Evolutionary conservation across 2,329 filamentous ascomycete genomes (phyloP), one percentile per base, ranked within the genome.

Genomic region (Ascosphaera acerosa): DNA sequence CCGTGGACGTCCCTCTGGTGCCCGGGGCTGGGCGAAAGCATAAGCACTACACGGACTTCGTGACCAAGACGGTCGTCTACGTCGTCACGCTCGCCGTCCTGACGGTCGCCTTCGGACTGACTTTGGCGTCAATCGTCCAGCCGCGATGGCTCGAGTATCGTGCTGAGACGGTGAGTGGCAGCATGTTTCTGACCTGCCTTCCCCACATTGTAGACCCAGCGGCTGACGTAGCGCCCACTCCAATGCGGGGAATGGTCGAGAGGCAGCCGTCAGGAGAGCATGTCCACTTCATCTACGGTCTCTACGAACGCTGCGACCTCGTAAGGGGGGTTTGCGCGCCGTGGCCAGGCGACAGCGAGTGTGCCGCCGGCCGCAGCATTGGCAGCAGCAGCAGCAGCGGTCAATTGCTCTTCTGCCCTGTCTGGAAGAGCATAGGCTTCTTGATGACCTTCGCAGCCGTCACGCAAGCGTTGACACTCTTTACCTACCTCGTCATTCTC

Each of bases 351-450:
- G 55, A 63, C 33, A 58, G 65, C 34, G 70, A 78, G 47, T 84
- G 77, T 51, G 10, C 4, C 30, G 55, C 58, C 33, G 63, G 61
- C 41, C 32, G 65, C 72, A 41, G 62, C 68, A 32, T 68, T 29
- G 10, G 16, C 15, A 25, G 12, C 12, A 25, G 12, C 22, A 25
- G 10, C 22, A 2, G 10, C 12, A 25, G 10, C 10, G 7, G 30
- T 29, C 18, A 15, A 18, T 22, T 22, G 26, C 16, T 28, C 18
- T 92, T 94, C 54, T 94, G 87, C 59, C 75, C 70, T 42, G 75
- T 89, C 63, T 97, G 84, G 84, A 66, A 76, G 35, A 78, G 70
- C 16, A 70, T 80, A 20, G 81, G 77, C 15, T 94, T 92, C 53
- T 54, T 91, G 39, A 80, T 90, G 57, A 76, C 72, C 32, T 76